Base-by-base conservation (phyloP, 305 asterid species). In the Solanum hybrid region DNA sequence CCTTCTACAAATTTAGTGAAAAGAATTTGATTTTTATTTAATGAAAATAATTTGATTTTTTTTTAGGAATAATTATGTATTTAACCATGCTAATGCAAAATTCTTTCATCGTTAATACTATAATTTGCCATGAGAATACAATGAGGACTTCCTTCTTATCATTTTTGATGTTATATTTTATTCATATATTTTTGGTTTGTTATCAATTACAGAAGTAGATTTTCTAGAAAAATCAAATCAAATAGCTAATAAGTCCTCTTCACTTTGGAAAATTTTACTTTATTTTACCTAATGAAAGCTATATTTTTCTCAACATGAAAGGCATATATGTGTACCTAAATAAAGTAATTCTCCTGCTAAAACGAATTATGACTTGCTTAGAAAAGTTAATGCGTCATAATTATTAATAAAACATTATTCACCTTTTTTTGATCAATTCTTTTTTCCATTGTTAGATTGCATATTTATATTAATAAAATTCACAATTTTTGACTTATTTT, bases 241-340 rank as follows among this genome's bases (percentile, higher is more conserved):
- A 51, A 51, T 51, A 51, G 87, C 87, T 85, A 56, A 85, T 24
- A 51, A 85, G 87, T 85, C 87, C 20, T 85, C 42, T 85, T 85
- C 87, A 51, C 7, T 84, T 84, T 51, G 72, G 38, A 29, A 31
- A 10, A 10, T 51, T 84, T 46, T 29, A 84, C 87, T 51, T 46
- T 16, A 51, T 51, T 84, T 84, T 85, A 85, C 87, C 76, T 85
- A 85, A 85, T 32, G 87, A 85, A 85, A 85, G 87, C 87, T 85
- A 85, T 85, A 32, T 22, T 56, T 85, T 56, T 56, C 87, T 22
- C 75, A 31, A 56, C 46, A 51, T 10, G 32, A 85, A 85, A 85
- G 16, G 42, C 76, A 84, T 51, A 46, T 51, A 24, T 84, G 29
- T 29, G 6, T 84, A 17, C 20, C 87, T 51, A 51, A 51, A 84